These are phyloP conservation scores for Allodekkera sacchari DNA, from an alignment of 805 yeast genomes.

Conservation along the genomic window DNA sequence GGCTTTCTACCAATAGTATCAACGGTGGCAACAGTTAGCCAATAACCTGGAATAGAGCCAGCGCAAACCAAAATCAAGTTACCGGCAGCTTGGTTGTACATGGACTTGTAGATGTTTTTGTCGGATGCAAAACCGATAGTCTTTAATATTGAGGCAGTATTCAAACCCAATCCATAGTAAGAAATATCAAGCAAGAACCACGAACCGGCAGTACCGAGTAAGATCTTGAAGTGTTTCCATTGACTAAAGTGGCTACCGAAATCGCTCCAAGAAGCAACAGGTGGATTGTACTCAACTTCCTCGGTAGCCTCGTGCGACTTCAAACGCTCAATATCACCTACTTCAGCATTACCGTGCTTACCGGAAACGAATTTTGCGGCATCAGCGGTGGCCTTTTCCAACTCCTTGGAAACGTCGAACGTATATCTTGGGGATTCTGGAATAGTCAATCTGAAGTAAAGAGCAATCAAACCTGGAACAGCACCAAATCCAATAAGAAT, in stretches of 20 bases:
- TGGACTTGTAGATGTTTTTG: constrained; percentile 55
- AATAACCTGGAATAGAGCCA: constrained; percentile 91
- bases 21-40: constrained; percentile 73
- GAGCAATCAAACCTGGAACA: constrained; percentile 78
- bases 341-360: constrained; percentile 40
- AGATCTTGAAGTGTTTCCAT: constrained; percentile 81
- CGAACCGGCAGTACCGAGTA: constrained; percentile 83
- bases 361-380: constrained; percentile 43
- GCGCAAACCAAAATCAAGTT: constrained; percentile 89
- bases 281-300: constrained; percentile 40
- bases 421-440: constrained; percentile 93
- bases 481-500: constrained; percentile 81
- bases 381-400: constrained; percentile 50
- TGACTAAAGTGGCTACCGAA: constrained; percentile 66
- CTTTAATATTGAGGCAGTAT: constrained; percentile 69
- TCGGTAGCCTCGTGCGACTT: constrained; percentile 27
- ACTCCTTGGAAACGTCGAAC: constrained; percentile 60
- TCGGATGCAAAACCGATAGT: constrained; percentile 80
- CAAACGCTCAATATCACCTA: constrained; percentile 35
- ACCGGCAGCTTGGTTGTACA: constrained; percentile 82
- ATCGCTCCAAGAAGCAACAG: constrained; percentile 75
- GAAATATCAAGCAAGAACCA: constrained; percentile 92
- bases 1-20: constrained; percentile 83
- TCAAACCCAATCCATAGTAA: constrained; percentile 80
- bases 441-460: constrained; percentile 86